These are phyloP conservation scores for Celoporthe dispersa DNA, from an alignment of 2,329 filamentous ascomycete genomes.

Conservation along the genomic window DNA sequence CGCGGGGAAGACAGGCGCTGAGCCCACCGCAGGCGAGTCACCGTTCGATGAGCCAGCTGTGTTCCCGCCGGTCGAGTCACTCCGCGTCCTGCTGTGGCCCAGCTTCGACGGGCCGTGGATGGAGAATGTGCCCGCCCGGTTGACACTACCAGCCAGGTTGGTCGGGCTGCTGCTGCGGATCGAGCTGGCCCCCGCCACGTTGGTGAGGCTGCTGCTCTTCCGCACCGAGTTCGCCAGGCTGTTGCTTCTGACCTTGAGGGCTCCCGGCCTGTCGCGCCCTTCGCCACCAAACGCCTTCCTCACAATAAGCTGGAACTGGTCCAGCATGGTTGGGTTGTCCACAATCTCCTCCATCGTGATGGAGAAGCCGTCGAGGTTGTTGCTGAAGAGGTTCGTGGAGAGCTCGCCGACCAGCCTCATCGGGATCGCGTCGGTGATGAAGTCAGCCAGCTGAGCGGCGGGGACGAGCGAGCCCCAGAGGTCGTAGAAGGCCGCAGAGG, in stretches of 20 bases:
- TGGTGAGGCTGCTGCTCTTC: constrained; percentile 25
- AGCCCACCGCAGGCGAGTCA: constrained; percentile 16
- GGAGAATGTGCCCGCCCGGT: constrained; percentile 23
- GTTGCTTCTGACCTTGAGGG: constrained; percentile 23
- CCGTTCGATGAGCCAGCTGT: constrained; percentile 17
- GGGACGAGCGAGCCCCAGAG: constrained; percentile 55
- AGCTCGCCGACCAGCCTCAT: constrained; percentile 39
- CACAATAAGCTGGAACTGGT: constrained; percentile 51
- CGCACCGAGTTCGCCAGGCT: constrained; percentile 33
- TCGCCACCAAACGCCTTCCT: constrained; percentile 33
- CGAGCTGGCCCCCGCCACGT: constrained; percentile 8
- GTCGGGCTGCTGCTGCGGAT: constrained; percentile 15
- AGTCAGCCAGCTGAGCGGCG: constrained; percentile 50
- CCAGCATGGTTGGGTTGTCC: constrained; percentile 53
- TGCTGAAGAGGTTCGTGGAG: constrained; percentile 42
- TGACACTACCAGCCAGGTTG: constrained; percentile 5
- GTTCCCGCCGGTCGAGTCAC: constrained; percentile 26
- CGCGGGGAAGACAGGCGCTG: constrained; percentile 23
- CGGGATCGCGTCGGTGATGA: constrained; percentile 42
- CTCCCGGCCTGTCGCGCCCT: constrained; percentile 27
- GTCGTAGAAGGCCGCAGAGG: constrained; percentile 54
- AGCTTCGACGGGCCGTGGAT: constrained; percentile 25
- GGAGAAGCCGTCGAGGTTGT: constrained; percentile 41
- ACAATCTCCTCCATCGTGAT: constrained; percentile 54
- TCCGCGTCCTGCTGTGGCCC: constrained; percentile 23